Evolutionary conservation across 83 land plant species (phyloP), one percentile per base, ranked within the genome.

Genomic region (Picea mariana): DNA sequence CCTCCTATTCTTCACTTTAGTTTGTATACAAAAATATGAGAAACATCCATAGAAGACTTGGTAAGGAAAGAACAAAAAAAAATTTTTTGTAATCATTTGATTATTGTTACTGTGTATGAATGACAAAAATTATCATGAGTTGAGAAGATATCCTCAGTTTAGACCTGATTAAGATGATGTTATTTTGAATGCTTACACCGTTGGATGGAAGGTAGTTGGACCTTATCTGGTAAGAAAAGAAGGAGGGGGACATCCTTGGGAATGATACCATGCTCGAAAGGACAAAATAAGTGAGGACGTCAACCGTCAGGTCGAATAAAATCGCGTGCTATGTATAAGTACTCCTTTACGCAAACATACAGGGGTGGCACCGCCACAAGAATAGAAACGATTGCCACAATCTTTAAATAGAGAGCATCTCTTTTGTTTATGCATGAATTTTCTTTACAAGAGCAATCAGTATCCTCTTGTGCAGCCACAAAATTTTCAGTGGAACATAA

Each of bases 201-300:
- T 2, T 49, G 11, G 8, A 49, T 8, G 11, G 11, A 49, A 23
- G 26, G 15, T 18, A 34, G 3, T 15, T 15, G 13, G 73, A 59
- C 7, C 79, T 49, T 84, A 94, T 95, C 97, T 60, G 97, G 97
- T 67, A 94, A 88, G 80, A 92, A 94, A 67, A 94, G 80, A 59
- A 94, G 91, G 79, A 88, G 9, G 20, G 97, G 97, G 16, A 95
- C 88, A 79, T 80, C 89, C 52, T 88, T 84, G 31, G 93, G 83
- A 27, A 93, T 95, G 17, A 6, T 47, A 6, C 91, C 89, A 79
- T 92, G 90, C 61, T 88, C 93, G 12, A 89, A 44, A 4, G 97
- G 97, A 60, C 91, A 88, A 80, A 94, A 94, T 95, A 95, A 94
- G 69, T 95, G 86, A 7, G 91, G 90, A 42, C 95, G 95, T 7